These are phyloP conservation scores for Capronia epimyces DNA, from an alignment of 2,329 filamentous ascomycete genomes.

Conservation along the genomic window DNA sequence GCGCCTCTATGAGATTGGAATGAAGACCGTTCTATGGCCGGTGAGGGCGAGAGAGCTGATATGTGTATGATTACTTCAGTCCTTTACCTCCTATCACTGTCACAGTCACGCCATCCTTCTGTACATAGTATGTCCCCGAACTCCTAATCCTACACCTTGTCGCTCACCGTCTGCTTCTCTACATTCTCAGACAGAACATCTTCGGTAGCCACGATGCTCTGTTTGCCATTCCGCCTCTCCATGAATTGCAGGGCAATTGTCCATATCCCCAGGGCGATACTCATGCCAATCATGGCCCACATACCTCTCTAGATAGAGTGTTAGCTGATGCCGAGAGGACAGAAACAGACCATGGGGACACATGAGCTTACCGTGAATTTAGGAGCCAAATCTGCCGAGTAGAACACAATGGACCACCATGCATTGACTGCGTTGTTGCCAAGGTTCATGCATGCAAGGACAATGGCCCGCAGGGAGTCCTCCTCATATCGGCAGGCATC, in stretches of 20 bases:
- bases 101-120: neutral
- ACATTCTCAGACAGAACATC: conserved; percentile 4
- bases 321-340: conserved; percentile 13
- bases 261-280: conserved; percentile 57
- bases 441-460: conserved; percentile 25
- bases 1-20: too few relatives aligned
- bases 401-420: conserved; percentile 27
- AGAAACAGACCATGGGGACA: neutral
- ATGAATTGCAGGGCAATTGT: conserved; percentile 33
- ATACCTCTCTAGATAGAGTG: conserved; percentile 51
- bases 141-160: conserved; percentile 5
- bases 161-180: conserved; percentile 6
- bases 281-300: conserved; percentile 66
- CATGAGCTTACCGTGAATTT: conserved; percentile 55
- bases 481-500: conserved; percentile 38
- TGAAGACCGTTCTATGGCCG: too few relatives aligned
- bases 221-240: conserved; percentile 2
- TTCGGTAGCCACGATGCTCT: conserved; percentile 1
- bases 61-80: too few relatives aligned
- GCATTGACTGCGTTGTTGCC: conserved; percentile 23
- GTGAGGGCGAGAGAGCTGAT: too few relatives aligned
- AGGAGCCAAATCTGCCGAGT: conserved; percentile 33
- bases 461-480: conserved; percentile 20
- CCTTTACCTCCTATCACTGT: neutral
- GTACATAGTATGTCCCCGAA: neutral